Percentiles rank a stretch among this genome's conserved stretches.
phyloP scores from a whole-genome alignment of 2,329 filamentous ascomycete genomes.

The Hortaea sp. region DNA sequence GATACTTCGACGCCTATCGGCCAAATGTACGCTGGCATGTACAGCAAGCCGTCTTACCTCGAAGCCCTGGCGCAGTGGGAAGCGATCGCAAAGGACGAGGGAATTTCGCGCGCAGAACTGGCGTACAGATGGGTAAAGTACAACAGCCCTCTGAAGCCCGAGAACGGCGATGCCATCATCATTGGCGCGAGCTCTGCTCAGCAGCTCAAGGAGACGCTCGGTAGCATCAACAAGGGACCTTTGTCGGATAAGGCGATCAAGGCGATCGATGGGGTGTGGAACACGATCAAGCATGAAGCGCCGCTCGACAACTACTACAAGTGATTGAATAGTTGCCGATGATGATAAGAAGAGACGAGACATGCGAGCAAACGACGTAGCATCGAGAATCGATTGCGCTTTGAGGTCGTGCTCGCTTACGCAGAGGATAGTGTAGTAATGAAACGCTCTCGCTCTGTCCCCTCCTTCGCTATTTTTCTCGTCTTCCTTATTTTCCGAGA shows the following conservation, averaged over 20 bases:
- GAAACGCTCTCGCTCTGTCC: too few relatives aligned
- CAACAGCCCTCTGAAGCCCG: constrained; percentile 27
- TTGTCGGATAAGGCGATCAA: constrained; percentile 21
- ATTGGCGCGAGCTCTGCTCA: constrained; percentile 27
- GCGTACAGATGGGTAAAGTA: constrained; percentile 36
- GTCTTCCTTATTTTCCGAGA: too few relatives aligned
- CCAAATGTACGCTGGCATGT: constrained; percentile 29
- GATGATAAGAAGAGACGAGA: too few relatives aligned
- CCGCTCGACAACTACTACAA: constrained; percentile 23
- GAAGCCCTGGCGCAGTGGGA: constrained; percentile 31
- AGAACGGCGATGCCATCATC: constrained; percentile 33
- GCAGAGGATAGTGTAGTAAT: too few relatives aligned
- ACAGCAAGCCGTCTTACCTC: constrained; percentile 26
- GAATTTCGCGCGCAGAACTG: constrained; percentile 29
- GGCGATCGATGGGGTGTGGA: constrained; percentile 26
- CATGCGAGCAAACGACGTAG: too few relatives aligned
- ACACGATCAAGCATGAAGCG: constrained; percentile 25
- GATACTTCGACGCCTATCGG: constrained; percentile 14
- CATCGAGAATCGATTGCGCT: too few relatives aligned
- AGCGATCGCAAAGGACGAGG: constrained; percentile 31
- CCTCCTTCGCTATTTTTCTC: too few relatives aligned
- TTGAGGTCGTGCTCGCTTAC: too few relatives aligned
- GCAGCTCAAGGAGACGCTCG: constrained; percentile 26
- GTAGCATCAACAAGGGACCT: constrained; percentile 21
- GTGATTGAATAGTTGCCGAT: neutral